Conservation (phyloP, 139 green algal genomes). For the Haematococcus lacustris region DNA sequence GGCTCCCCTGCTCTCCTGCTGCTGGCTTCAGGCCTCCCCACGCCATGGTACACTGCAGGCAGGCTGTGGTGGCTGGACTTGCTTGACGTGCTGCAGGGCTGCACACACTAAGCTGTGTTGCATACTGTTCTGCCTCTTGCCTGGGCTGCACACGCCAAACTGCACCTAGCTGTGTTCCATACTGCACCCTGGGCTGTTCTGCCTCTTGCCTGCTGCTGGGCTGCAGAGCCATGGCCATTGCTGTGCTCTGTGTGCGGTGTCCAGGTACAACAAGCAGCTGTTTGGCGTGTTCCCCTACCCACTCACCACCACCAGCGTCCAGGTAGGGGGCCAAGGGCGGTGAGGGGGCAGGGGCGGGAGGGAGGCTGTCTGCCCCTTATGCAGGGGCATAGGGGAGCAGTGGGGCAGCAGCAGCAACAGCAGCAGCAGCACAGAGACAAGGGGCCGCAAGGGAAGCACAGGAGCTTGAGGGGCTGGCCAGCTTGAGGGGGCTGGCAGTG, state of each 20-base stretch:
- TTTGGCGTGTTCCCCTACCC: constrained; percentile 84
- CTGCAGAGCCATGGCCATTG: background rate
- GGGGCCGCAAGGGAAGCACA: background rate
- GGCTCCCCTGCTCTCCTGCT: no score
- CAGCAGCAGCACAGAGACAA: background rate
- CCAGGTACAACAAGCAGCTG: constrained; percentile 82
- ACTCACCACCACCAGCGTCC: constrained; percentile 75
- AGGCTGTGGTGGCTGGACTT: no score
- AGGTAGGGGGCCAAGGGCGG: constrained; percentile 25
- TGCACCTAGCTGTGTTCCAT: background rate
- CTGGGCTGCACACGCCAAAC: constrained; percentile 20
- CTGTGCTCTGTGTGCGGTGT: background rate
- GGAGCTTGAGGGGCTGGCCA: background rate
- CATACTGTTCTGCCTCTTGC: constrained; percentile 41
- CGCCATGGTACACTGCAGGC: no score
- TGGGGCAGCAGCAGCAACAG: background rate
- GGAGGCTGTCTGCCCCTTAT: no score
- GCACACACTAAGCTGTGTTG: no score
- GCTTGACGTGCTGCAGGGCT: no score
- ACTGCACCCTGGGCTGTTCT: no score
- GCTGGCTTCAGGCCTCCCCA: no score
- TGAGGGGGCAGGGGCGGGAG: background rate
- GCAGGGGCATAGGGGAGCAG: no score
- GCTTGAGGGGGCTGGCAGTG: background rate
- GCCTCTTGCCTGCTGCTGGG: background rate